Base-by-base conservation (phyloP, 2,329 filamentous ascomycete species). In the Fusarium subtropicale region DNA sequence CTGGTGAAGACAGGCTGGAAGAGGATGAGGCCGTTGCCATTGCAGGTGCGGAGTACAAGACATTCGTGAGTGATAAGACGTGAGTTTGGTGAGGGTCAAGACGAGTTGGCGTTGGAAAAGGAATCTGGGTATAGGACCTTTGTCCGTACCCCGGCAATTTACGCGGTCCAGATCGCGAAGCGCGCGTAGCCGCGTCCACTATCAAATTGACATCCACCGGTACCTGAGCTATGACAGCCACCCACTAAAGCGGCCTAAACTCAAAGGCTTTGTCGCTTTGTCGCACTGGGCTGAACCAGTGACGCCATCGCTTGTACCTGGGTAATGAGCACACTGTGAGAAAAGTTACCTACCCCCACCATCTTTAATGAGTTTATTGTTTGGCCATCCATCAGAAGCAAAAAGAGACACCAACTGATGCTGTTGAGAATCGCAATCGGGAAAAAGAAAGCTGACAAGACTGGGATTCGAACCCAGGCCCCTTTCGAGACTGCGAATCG, bases 1-100 rank as follows among this genome's bases (percentile, higher is more conserved):
- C 47, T 46, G 75, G 75, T 24, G 77, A 78, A 44, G 79, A 80
- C 30, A 66, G 52, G 48, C 63, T 64, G 9, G 68, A 57, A 56
- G 71, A 78, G 30, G 63, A 54, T 52, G 69, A 57, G 42, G 64
- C 60, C 26, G 61, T 60, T 58, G 60, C 66, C 73, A 75, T 75
- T 60, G 52, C 66, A 66, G 28, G 28, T 57, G 65, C n/a, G 45
- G 48, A 50, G 46, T 42, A 41, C 50, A 50, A 58, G 50, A 62
- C 64, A 72, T 73, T 51, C 59, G 59, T 51, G 45, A 56, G 50
- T 34, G 20, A 38, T 36, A 48, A 33, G 28, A 33, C 24, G 31
- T 46, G 18, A 16, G n/a, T 39, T 45, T 24, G 18, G 16, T 16
- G 30, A 33, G 12, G 18, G 31, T 30, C 11, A 31, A 26, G 38